Base-by-base conservation (phyloP, 2,329 filamentous ascomycete species). In the Teratosphaeria destructans region DNA sequence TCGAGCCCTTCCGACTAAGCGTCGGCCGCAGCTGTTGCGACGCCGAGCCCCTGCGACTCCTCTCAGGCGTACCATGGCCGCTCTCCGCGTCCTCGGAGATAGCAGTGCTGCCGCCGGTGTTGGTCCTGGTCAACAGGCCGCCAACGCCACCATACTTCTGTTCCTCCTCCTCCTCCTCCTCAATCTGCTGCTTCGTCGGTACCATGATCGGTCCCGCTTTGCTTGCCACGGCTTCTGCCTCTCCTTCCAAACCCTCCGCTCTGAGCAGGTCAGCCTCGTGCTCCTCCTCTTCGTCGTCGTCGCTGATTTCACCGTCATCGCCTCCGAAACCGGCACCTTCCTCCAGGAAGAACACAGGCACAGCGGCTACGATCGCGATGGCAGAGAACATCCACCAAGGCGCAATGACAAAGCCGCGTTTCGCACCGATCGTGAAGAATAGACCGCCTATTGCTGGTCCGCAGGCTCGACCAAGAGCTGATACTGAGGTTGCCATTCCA, bases 401-500 rank as follows among this genome's bases (percentile, higher is more conserved):
- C 0, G 88, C 77, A 57, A 95, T 83, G 34, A 94, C 80, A 70
- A 90, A 93, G 0, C 89, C 89, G 34, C 80, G 77, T 67, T 88
- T 83, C 0, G 90, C 84, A 0, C 93, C 93, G 75, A 83, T 84
- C 0, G 85, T 87, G 69, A 96, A 96, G 0, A 85, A 78, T 1
- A 79, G 76, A 0, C 93, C 93, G 0, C 85, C 82, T 37, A 87
- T 73, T 0, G 89, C 88, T 0, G 94, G 93, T 0, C 94, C 94
- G 0, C 82, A 68, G 0, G 90, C 92, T 55, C 92, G 79, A 1
- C 92, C 93, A 5, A 96, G 73, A 0, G 89, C 91, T 64, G 86
- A 87, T 37, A 92, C 84, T 59, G 87, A 88, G 0, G 92, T 96
- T 0, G 90, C 92, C 62, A 96, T 85, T 2, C 93, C 94, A 69